phyloP scores from a whole-genome alignment of 768 basidiomycete genomes.

The Mycena maculata region DNA sequence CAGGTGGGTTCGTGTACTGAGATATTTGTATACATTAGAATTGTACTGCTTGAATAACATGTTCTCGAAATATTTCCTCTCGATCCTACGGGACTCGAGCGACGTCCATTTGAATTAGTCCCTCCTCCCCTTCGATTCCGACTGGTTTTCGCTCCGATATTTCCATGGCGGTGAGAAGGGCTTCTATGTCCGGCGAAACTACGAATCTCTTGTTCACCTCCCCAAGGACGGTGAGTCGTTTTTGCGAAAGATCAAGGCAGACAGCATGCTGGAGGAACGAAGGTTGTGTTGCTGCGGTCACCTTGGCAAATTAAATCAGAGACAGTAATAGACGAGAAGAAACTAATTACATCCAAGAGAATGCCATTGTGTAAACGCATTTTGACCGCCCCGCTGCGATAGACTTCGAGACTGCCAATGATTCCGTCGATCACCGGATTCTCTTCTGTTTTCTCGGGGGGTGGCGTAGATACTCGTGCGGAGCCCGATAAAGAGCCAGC shows the following conservation, averaged over 20 bases:
- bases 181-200: constrained; percentile 85
- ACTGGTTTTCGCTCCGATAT: constrained; percentile 51
- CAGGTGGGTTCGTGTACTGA: no score
- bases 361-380: constrained; percentile 87
- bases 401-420: constrained; percentile 87
- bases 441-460: constrained; percentile 43
- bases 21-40: no score
- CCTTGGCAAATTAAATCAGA: constrained; percentile 54
- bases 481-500: constrained; percentile 49
- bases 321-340: constrained; percentile 13
- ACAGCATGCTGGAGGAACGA: constrained; percentile 92
- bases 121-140: constrained; percentile 56
- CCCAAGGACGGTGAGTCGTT: constrained; percentile 79
- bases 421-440: constrained; percentile 72
- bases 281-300: constrained; percentile 83
- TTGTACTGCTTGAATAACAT: no score
- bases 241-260: constrained; percentile 69
- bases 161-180: constrained; percentile 76
- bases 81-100: neutral
- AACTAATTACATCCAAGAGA: constrained; percentile 76
- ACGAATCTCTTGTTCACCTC: constrained; percentile 88
- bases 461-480: constrained; percentile 39
- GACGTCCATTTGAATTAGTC: neutral
- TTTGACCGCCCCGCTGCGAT: constrained; percentile 87
- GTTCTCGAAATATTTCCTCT: no score